Conservation (phyloP, 176 grass and related monocot species). For the Oryza australiensis region DNA sequence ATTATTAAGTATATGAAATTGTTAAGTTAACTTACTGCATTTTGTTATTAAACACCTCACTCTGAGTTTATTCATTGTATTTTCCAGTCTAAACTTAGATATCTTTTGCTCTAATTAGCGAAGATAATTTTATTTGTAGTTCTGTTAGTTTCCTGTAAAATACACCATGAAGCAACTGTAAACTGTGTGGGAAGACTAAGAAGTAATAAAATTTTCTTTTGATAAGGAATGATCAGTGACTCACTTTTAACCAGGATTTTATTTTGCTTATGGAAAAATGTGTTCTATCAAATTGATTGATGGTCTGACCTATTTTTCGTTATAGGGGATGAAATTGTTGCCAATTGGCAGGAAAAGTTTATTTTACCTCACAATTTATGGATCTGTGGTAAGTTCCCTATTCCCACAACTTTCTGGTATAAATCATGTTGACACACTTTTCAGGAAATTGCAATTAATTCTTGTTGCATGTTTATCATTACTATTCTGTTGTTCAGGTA, state of each 20-base stretch:
- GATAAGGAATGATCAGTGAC: background rate
- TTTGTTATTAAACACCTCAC: background rate
- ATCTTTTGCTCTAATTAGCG: background rate
- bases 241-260: background rate
- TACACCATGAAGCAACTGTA: background rate
- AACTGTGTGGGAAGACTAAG: background rate
- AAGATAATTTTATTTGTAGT: background rate
- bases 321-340: constrained; percentile 93
- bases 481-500: constrained; percentile 50
- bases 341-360: constrained; percentile 89
- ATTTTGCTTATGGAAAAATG: background rate
- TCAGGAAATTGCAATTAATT: constrained; percentile 8
- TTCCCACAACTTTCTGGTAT: constrained; percentile 24
- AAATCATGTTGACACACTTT: constrained; percentile 4
- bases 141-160: constrained; percentile 15
- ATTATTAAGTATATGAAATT: background rate
- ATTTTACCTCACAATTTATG: constrained; percentile 87
- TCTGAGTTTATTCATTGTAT: background rate
- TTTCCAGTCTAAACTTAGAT: background rate
- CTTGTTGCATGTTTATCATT: constrained; percentile 17
- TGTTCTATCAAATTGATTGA: constrained; percentile 23
- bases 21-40: constrained; percentile 7
- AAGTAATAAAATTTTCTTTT: background rate
- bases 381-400: constrained; percentile 71
- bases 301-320: constrained; percentile 26